Evolutionary conservation across 1,284 basidiomycete species (phyloP), one percentile per base, ranked within the genome.

Genomic region (Calocybe gambosa): DNA sequence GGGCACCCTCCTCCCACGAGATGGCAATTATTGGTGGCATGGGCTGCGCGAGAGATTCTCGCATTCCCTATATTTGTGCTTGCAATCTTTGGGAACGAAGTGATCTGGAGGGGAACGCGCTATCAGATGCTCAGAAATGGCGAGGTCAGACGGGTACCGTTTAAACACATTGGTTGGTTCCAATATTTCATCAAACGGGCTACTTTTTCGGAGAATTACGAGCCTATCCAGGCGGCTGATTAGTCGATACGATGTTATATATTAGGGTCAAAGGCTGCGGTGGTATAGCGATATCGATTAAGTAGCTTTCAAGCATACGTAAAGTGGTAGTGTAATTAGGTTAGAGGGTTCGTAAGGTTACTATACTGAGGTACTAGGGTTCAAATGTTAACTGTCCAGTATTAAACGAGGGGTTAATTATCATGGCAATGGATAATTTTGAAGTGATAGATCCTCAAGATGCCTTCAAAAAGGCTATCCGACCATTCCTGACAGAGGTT

Each of bases 1-100:
- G 83, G 82, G 4, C 79, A 84, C 54, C 72, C 78, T n/a, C 63
- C 82, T 20, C 77, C 77, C 28, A 65, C 66, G 50, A 70, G 75
- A 42, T 72, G 74, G 70, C 54, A 64, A 39, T 96, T 95, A 61
- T 58, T 91, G 36, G 57, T 69, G 16, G 89, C 90, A 5, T 97
- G 92, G 91, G 61, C 70, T 10, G 67, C 76, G 7, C 75, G 93
- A 41, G 93, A 97, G 64, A 29, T 81, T 15, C 62, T 93, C 45
- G 83, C 93, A 0, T 68, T 96, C 12, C 93, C 93, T 0, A 89
- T 96, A 50, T 97, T 85, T 80, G 42, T 84, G 2, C 69, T 84
- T 49, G 93, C 89, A 3, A 80, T 96, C 49, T 63, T 82, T 39
- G 92, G 93, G 16, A 77, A 80, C 58, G 77, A 81, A 44, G 89